phyloP scores from a whole-genome alignment of 768 basidiomycete species.

The Serendipita sp. region DNA sequence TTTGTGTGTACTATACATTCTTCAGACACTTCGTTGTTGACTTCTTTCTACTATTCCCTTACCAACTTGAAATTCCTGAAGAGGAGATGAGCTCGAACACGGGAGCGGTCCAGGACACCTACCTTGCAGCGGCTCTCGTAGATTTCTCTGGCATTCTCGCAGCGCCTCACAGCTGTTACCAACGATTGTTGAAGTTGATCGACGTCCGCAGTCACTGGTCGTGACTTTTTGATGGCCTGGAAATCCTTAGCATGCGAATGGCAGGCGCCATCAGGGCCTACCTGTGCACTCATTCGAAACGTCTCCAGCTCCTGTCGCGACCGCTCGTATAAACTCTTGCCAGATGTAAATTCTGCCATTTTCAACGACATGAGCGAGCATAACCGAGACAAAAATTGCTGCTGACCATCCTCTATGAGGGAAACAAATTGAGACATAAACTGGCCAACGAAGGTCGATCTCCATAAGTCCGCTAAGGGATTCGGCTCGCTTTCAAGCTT shows the following conservation, averaged over 20 bases:
- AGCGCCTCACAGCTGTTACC: background rate
- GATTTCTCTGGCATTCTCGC: background rate
- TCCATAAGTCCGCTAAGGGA: background rate
- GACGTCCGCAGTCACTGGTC: background rate
- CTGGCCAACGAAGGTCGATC: background rate
- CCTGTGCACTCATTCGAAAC: background rate
- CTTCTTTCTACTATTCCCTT: background rate
- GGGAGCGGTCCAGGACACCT: background rate
- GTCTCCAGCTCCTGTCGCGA: background rate
- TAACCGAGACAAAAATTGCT: background rate
- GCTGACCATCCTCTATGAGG: background rate
- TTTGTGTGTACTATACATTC: background rate
- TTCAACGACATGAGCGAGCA: background rate
- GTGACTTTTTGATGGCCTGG: background rate
- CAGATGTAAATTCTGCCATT: background rate
- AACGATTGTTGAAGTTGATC: background rate
- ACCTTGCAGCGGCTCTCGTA: constrained; percentile 5
- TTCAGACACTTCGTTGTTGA: background rate
- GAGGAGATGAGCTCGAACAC: background rate
- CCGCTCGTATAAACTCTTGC: background rate
- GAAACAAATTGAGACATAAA: constrained; percentile 5
- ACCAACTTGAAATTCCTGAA: background rate
- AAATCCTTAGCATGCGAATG: background rate
- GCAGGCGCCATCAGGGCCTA: background rate
- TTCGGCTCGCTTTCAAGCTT: background rate